Conservation (phyloP, 129 eudicot species). For the Tanacetum coccineum region DNA sequence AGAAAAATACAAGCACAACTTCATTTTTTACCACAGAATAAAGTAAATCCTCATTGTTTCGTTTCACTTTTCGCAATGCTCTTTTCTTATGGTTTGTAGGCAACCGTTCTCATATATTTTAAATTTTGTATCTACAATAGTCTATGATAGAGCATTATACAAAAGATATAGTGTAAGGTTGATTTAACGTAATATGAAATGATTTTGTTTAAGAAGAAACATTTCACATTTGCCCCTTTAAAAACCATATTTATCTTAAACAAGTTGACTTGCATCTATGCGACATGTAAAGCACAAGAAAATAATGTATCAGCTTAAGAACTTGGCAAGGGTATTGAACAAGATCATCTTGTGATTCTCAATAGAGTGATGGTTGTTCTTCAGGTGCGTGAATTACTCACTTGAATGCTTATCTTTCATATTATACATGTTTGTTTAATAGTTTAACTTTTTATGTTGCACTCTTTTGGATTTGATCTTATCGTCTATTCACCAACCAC, state of each 20-base stretch:
- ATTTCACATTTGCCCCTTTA: background rate
- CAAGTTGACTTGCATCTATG: conserved; percentile 96
- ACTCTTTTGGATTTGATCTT: too few species aligned
- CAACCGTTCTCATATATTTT: too few species aligned
- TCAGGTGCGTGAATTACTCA: conserved; percentile 52
- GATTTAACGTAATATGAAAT: too few species aligned
- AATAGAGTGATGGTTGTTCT: conserved; percentile 94
- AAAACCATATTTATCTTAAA: background rate
- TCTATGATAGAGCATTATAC: too few species aligned
- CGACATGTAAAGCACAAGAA: conserved; percentile 98
- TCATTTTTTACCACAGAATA: background rate
- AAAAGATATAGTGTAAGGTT: too few species aligned
- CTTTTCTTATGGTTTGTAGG: too few species aligned
- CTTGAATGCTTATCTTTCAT: background rate
- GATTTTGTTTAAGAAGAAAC: too few species aligned
- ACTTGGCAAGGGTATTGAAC: conserved; percentile 94
- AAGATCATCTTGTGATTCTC: conserved; percentile 84
- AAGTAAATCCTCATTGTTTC: background rate
- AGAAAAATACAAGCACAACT: conserved; percentile 80
- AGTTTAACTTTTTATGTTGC: background rate
- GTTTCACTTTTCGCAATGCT: background rate
- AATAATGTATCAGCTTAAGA: conserved; percentile 98
- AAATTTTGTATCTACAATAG: too few species aligned
- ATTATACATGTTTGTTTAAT: conserved; percentile 13
- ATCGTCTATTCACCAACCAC: too few species aligned